These are phyloP conservation scores for Pleurotus salmoneostramineus DNA, from an alignment of 768 basidiomycete species.

Conservation along the genomic window DNA sequence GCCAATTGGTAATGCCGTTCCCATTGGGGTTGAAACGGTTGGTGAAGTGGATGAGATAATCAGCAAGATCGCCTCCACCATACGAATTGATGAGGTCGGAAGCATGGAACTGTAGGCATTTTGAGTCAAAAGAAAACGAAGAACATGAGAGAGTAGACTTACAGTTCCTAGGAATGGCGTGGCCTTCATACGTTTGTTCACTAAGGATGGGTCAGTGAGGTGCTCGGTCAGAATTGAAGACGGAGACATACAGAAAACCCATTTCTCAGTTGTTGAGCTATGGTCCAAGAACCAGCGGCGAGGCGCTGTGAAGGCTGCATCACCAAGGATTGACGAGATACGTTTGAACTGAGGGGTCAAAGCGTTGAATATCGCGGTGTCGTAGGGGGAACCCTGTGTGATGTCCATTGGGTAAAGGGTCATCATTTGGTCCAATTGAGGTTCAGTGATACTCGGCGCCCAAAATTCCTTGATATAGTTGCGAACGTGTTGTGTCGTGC, in stretches of 20 bases:
- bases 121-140: not conserved
- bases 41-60: slow-evolving; percentile 32
- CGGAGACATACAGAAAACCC: slow-evolving; percentile 25
- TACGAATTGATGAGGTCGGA: slow-evolving; percentile 28
- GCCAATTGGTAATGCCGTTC: slow-evolving; percentile 22
- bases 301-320: slow-evolving; percentile 47
- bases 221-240: not conserved
- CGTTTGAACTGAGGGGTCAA: slow-evolving; percentile 48
- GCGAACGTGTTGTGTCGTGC: slow-evolving; percentile 18
- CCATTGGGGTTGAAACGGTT: slow-evolving; percentile 31
- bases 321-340: slow-evolving; percentile 45
- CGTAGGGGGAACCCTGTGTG: slow-evolving; percentile 44
- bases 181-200: slow-evolving; percentile 27
- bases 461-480: slow-evolving; percentile 22
- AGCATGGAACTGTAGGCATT: slow-evolving; percentile 23
- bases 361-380: slow-evolving; percentile 35
- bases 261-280: slow-evolving; percentile 33
- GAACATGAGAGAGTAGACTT: slow-evolving; percentile 4
- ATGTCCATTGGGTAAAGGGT: slow-evolving; percentile 34
- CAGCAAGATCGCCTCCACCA: slow-evolving; percentile 23
- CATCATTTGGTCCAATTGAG: slow-evolving; percentile 16
- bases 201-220: slow-evolving; percentile 12
- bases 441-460: slow-evolving; percentile 16
- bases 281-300: slow-evolving; percentile 43
- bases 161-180: slow-evolving; percentile 29